phyloP scores from a whole-genome alignment of 345 rosid species.

The Cardiospermum halicacabum region DNA sequence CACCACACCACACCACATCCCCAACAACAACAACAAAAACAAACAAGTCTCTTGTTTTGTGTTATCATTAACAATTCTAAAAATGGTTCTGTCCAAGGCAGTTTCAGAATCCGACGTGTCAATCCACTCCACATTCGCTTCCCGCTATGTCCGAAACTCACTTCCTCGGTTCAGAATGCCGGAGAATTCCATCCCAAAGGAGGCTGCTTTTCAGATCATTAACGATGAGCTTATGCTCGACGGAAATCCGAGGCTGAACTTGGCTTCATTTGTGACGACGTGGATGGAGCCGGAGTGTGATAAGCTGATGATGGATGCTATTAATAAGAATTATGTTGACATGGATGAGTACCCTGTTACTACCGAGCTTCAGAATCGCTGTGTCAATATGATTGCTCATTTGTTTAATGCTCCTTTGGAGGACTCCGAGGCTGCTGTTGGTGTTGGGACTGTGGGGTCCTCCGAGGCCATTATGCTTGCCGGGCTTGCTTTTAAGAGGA shows the following conservation, averaged over 20 bases:
- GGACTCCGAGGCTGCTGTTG: conserved; percentile 31
- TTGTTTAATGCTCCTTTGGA: conserved; percentile 36
- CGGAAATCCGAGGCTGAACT: conserved; percentile 34
- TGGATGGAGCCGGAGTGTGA: conserved; percentile 47
- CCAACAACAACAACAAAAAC: no score
- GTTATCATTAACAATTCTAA: no score
- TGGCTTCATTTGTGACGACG: conserved; percentile 37
- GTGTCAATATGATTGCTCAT: conserved; percentile 41
- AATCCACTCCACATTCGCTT: no score
- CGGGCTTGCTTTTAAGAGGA: conserved; percentile 35
- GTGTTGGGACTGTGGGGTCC: conserved; percentile 36
- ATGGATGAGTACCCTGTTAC: conserved; percentile 31
- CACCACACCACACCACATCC: no score
- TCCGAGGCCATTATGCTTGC: conserved; percentile 42
- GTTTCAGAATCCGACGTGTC: no score
- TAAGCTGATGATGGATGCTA: conserved; percentile 32
- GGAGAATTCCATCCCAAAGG: conserved; percentile 36
- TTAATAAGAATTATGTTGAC: conserved; percentile 3
- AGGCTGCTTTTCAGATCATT: conserved; percentile 36
- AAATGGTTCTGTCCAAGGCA: no score
- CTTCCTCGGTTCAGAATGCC: conserved; percentile 22
- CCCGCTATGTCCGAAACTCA: no score
- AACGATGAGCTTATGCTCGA: conserved; percentile 40
- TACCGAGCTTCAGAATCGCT: conserved; percentile 40
- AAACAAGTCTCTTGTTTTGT: no score